These are phyloP conservation scores for Leishmania martiniquensis DNA, from an alignment of 208 protist species.

Conservation along the genomic window DNA sequence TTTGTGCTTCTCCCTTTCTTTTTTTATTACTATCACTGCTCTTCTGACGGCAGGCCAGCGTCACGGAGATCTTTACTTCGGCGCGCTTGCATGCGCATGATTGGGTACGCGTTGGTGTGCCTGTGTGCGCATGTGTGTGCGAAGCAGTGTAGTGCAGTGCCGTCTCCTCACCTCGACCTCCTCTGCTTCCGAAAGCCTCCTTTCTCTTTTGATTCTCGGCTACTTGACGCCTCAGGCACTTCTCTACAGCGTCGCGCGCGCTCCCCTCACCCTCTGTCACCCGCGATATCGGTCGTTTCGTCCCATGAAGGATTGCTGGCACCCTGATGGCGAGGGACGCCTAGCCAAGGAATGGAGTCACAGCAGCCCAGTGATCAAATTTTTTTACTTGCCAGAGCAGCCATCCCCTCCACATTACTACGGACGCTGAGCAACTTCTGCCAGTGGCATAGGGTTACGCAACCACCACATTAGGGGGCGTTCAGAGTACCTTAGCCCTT, in stretches of 20 bases:
- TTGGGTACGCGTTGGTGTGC: too few species aligned
- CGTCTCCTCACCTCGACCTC: too few species aligned
- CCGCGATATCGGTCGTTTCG: not conserved
- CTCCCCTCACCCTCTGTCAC: slow-evolving; percentile 10
- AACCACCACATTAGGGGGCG: not conserved
- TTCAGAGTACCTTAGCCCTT: not conserved
- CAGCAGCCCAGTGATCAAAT: not conserved
- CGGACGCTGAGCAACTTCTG: not conserved
- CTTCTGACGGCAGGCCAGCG: too few species aligned
- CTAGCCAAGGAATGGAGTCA: not conserved
- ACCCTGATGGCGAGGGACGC: not conserved
- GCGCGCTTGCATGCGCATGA: not conserved
- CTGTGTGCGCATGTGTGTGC: too few species aligned
- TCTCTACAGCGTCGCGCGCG: not conserved
- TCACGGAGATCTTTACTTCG: not conserved
- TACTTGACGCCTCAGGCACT: not conserved
- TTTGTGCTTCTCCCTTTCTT: not conserved
- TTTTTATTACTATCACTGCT: too few species aligned
- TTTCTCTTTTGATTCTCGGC: not conserved
- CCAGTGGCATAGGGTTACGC: not conserved
- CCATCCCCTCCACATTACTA: not conserved
- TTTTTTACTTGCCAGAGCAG: not conserved
- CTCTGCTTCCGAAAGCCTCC: too few species aligned
- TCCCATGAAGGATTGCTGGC: not conserved
- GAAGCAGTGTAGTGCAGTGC: too few species aligned